phyloP scores from a whole-genome alignment of 169 alveolate species.

The Cryptosporidium felis region DNA sequence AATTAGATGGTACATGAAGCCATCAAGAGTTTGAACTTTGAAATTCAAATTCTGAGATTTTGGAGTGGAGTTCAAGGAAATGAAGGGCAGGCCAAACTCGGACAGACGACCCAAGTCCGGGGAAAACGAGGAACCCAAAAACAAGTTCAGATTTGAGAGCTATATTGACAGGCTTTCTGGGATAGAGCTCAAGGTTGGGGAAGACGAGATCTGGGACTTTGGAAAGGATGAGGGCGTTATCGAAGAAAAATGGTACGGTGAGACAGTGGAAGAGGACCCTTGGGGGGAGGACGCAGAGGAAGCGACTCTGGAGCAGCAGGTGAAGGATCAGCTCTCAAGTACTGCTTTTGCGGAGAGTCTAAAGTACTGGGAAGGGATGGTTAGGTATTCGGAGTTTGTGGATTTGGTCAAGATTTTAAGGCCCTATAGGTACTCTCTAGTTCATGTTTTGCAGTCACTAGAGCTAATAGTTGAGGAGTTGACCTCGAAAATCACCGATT shows the following conservation, averaged over 20 bases:
- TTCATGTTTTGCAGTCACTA: neutral
- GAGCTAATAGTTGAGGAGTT: neutral
- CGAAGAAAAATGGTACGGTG: conserved; percentile 22
- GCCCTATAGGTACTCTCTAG: conserved; percentile 35
- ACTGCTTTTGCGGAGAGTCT: conserved; percentile 44
- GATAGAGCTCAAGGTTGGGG: conserved; percentile 47
- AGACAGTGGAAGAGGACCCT: neutral
- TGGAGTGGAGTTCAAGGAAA: neutral
- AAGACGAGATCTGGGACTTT: conserved; percentile 26
- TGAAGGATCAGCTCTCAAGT: conserved; percentile 1
- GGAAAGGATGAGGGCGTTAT: neutral
- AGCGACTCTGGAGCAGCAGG: neutral
- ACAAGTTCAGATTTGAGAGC: conserved; percentile 37
- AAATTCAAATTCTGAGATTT: neutral
- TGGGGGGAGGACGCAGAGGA: neutral
- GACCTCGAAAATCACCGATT: neutral
- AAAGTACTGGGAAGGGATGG: conserved; percentile 23
- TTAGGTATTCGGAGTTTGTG: conserved; percentile 34
- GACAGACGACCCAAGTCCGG: no score
- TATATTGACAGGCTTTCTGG: conserved; percentile 25
- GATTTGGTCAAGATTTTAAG: neutral
- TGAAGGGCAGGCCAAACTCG: neutral
- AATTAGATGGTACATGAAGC: no score
- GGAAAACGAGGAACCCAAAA: no score
- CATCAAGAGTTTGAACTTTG: neutral